Evolutionary conservation across 2,329 filamentous ascomycete species (phyloP).

Genomic region (Cordyceps javanica): DNA sequence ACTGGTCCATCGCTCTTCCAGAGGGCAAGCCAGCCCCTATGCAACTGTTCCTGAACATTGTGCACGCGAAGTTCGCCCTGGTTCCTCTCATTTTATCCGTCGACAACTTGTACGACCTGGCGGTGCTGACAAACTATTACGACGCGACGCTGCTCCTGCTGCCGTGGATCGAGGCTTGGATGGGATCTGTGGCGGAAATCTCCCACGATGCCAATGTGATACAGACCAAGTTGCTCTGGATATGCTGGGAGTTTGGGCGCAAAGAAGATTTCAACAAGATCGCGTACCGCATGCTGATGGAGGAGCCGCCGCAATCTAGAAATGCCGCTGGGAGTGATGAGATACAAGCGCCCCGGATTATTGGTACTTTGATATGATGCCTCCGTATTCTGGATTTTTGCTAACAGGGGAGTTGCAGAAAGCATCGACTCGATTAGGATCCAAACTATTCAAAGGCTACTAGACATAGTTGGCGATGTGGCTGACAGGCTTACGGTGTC

Average conservation of each 20-base stretch:
- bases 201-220: slow-evolving; percentile 14
- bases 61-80: background rate
- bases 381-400: background rate
- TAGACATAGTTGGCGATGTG: background rate
- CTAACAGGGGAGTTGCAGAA: background rate
- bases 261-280: slow-evolving; percentile 18
- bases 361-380: background rate
- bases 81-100: slow-evolving; percentile 20
- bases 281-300: slow-evolving; percentile 2
- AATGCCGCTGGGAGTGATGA: background rate
- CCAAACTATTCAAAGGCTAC: background rate
- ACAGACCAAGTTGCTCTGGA: slow-evolving; percentile 23
- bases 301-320: background rate
- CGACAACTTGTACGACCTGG: slow-evolving; percentile 22
- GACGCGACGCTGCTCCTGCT: slow-evolving; percentile 20
- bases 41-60: background rate
- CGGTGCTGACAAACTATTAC: slow-evolving; percentile 26
- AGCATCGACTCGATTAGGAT: background rate
- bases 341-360: background rate
- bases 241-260: slow-evolving; percentile 27
- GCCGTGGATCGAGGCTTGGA: slow-evolving; percentile 22
- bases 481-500: background rate
- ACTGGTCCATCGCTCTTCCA: background rate
- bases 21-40: background rate
- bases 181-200: slow-evolving; percentile 15